Conservation (phyloP, 1,284 basidiomycete genomes). For the Moniliella sp. region DNA sequence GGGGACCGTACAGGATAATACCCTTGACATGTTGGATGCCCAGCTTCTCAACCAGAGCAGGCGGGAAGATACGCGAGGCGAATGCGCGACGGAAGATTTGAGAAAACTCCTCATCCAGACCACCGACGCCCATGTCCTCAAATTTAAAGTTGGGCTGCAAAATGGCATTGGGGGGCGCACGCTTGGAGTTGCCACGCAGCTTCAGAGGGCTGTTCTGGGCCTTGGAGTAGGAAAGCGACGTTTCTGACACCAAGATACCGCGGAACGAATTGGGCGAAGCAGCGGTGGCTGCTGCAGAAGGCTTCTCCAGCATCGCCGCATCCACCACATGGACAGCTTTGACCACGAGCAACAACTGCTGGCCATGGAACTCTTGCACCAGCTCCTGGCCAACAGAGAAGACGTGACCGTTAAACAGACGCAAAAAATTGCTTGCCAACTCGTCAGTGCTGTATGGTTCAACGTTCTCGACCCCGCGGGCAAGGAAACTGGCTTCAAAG, state of each 20-base stretch:
- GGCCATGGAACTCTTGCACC: constrained; percentile 74
- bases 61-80: constrained; percentile 90
- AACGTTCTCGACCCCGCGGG: constrained; percentile 9
- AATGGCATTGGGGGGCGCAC: constrained; percentile 77
- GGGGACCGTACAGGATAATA: constrained; percentile 83
- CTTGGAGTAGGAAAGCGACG: constrained; percentile 71
- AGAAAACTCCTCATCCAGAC: constrained; percentile 79
- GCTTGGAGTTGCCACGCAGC: constrained; percentile 78
- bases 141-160: constrained; percentile 97
- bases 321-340: constrained; percentile 50
- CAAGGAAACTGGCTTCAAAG: constrained; percentile 21
- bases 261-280: constrained; percentile 12
- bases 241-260: constrained; percentile 71
- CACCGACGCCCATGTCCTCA: constrained; percentile 98
- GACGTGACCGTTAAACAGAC: constrained; percentile 44
- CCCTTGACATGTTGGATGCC: constrained; percentile 97
- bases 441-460: constrained; percentile 50
- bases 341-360: constrained; percentile 55
- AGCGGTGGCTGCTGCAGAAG: constrained; percentile 25
- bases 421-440: constrained; percentile 53
- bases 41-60: constrained; percentile 82
- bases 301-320: constrained; percentile 16
- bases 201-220: constrained; percentile 59
- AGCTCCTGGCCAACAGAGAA: constrained; percentile 48
- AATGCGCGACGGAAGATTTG: constrained; percentile 97